Evolutionary conservation across 352 stramenopile genomes (phyloP), one percentile per base, ranked within the genome.

Genomic region (Phytophthora agathidicida): DNA sequence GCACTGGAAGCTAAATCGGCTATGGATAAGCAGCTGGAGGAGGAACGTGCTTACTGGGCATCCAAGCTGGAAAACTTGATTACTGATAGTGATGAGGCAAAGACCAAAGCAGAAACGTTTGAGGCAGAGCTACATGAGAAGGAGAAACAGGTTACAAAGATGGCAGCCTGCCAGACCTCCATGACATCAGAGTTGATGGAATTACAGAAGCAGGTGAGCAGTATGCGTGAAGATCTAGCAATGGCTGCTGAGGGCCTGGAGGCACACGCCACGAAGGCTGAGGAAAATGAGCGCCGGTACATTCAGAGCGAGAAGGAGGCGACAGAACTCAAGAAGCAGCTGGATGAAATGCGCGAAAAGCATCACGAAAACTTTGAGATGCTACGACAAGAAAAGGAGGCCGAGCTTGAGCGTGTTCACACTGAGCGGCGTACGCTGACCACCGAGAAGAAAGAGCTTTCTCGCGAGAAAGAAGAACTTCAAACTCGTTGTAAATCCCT

Each of bases 201-300:
- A 28, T 53, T 95, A 9, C 71, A 93, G 44, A 68, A 73, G 22
- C 77, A 93, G 51, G 43, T 92, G 8, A 52, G 59, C 14, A 64
- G 64, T 2, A 88, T 92, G 77, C 62, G 71, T 35, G 53, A 86
- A 43, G 86, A 96, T 64, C 32, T 94, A 30, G 59, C 73, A 4
- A 88, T 88, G 76, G 80, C 83, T 32, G 74, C 82, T 7, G 73
- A 89, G 43, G 74, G 70, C 5, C 63, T 95, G 3, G 80, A 94
- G 56, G 80, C 77, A 2, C 82, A 92, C 24, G 82, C 82, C 0
- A 75, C 52, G 0, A 78, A 81, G 49, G 77, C 77, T 0, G 77
- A 92, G 44, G 50, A 80, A 17, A 87, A 73, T 24, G 83, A 89
- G 28, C 60, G 77, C 36, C 57, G 62, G 41, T 74, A 73, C 35